Conservation (phyloP, 1,139 yeast genomes). For the Blastobotrys arbuscula region DNA sequence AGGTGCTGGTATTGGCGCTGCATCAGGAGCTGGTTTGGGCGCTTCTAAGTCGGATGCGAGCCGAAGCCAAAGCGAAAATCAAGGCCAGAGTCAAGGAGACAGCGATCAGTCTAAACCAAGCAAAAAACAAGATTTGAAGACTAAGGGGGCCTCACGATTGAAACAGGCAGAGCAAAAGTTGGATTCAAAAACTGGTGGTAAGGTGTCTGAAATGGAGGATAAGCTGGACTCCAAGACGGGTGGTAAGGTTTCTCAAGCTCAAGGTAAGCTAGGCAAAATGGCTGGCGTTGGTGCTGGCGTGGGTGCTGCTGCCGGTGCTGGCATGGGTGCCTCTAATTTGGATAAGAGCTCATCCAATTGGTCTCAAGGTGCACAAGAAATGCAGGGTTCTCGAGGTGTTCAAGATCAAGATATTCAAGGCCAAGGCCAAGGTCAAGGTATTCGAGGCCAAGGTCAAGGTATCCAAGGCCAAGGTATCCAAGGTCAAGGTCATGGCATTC, state of each 20-base stretch:
- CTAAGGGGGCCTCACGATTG: not conserved
- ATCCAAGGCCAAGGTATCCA: conserved; percentile 2
- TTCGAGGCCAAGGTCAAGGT: not conserved
- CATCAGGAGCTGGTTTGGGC: not conserved
- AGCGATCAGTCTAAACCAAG: not conserved
- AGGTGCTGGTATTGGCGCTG: conserved; percentile 3
- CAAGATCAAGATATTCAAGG: not conserved
- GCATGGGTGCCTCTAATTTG: conserved; percentile 5
- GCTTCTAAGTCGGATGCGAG: not conserved
- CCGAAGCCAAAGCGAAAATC: not conserved
- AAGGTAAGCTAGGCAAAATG: not conserved
- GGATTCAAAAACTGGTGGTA: conserved; percentile 3
- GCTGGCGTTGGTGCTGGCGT: conserved; percentile 15
- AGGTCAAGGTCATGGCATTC: not conserved
- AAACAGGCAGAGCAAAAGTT: conserved; percentile 1
- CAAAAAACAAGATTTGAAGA: not conserved
- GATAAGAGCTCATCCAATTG: not conserved
- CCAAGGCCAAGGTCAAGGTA: not conserved
- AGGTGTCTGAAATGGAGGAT: not conserved
- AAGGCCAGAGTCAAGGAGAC: not conserved
- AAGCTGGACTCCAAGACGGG: not conserved
- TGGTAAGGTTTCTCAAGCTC: not conserved
- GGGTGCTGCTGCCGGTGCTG: conserved; percentile 15
- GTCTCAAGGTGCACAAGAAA: not conserved
- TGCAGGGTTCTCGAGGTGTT: not conserved